Base-by-base conservation (phyloP, 2,329 filamentous ascomycete genomes). In the Neocucurbitaria cava region DNA sequence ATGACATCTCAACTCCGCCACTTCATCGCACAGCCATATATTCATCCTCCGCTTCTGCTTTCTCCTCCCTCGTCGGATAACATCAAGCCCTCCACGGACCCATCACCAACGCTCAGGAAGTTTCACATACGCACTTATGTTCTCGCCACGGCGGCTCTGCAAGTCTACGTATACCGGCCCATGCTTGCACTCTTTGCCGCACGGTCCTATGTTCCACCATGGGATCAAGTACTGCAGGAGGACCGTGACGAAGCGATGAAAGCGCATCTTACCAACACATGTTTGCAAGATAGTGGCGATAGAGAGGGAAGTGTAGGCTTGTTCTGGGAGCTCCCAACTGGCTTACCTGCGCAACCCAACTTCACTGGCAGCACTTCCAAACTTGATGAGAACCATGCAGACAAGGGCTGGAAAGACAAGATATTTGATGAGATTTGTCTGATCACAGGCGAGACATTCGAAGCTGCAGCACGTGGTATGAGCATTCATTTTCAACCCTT, bases 101-200 rank as follows among this genome's bases (percentile, higher is more conserved):
- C n/a, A 11, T 21, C 40, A 35, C 3, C 13, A 41, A 36, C 21
- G 26, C 81, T 83, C 56, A 86, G 90, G 60, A 99, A 99, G 77
- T 99, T 98, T 78, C 95, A 99, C 78, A 91, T 99, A 70, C 85
- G 95, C 40, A 91, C 90, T 1, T 99, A 99, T 76, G 91, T 96
- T 21, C 83, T 96, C 54, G 91, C 91, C 47, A 82, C 88, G 1
- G 93, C 92, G 39, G 85, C 88, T 1, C 81, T 99, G 11, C 83
- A 87, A 56, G 86, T 98, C 49, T 93, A 91, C 77, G 90, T 98
- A 64, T 96, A 96, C 83, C 86, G 82, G 65, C 87, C 88, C 56
- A 96, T 98, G 92, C 88, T 99, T 10, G 93, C 94, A 0, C 87
- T 99, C 31, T 98, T 98, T 77, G 92, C 95, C 0, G 88, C 86